phyloP scores from a whole-genome alignment of 495 filamentous ascomycete species.

The Talaromyces proteolyticus region DNA sequence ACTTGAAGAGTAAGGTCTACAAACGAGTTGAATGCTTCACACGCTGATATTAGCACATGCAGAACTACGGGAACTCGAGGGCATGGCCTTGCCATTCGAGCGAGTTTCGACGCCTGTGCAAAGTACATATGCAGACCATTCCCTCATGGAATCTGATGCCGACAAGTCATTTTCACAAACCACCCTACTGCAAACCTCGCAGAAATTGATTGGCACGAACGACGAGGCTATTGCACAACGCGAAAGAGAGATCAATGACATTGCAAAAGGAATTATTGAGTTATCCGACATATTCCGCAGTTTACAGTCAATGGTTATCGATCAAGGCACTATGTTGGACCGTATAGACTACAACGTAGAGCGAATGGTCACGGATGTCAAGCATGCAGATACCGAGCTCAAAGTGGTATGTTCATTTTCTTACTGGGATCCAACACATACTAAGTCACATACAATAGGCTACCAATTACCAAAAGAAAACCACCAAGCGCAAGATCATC shows the following conservation, averaged over 20 bases:
- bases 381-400: slow-evolving; percentile 86
- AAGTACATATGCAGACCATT: slow-evolving; percentile 69
- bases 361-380: slow-evolving; percentile 82
- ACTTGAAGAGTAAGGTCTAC: slow-evolving; percentile 78
- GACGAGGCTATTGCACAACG: slow-evolving; percentile 85
- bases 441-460: slow-evolving; percentile 35
- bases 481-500: slow-evolving; percentile 86
- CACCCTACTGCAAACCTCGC: slow-evolving; percentile 69
- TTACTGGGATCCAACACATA: not conserved
- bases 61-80: slow-evolving; percentile 83
- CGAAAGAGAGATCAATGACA: slow-evolving; percentile 95
- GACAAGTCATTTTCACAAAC: slow-evolving; percentile 90
- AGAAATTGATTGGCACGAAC: slow-evolving; percentile 64
- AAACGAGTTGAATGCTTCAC: too few species aligned
- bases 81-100: slow-evolving; percentile 54
- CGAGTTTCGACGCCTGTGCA: slow-evolving; percentile 58
- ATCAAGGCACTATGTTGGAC: slow-evolving; percentile 96
- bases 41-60: too few species aligned
- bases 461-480: slow-evolving; percentile 80
- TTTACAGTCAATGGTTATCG: slow-evolving; percentile 92
- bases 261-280: slow-evolving; percentile 96
- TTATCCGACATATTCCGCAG: slow-evolving; percentile 95
- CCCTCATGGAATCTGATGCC: slow-evolving; percentile 80
- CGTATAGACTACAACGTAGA: slow-evolving; percentile 98
- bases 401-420: slow-evolving; percentile 53